Base-by-base conservation (phyloP, 2,329 filamentous ascomycete species). In the Colletotrichum cereale region DNA sequence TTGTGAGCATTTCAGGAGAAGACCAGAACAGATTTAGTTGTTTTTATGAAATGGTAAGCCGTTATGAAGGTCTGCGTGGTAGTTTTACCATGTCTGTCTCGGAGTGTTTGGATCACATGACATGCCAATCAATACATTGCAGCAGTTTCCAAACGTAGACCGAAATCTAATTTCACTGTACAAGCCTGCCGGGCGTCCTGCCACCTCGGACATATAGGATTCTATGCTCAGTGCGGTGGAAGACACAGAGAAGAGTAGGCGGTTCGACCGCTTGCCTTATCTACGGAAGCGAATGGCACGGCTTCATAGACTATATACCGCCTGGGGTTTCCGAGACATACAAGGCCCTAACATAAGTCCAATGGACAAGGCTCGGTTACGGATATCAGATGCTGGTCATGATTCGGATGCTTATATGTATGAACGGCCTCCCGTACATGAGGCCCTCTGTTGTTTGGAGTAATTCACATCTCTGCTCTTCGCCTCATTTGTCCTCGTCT, bases 401-500 rank as follows among this genome's bases (percentile, higher is more conserved):
- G 14, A 62, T 52, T 12, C 3, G 18, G 5, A 31, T 55, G 16
- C 56, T 42, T 29, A 31, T 29, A 53, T 29, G 16, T 38, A 63
- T 34, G 14, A 21, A 40, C 8, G 18, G 18, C 14, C 31, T 42
- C 38, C 18, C 18, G 16, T 21, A 21, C 36, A 34, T 7, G 34
- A 44, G 21, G 34, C 24, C 26, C 18, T 31, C 12, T 62, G 47
- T 63, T 29, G 14, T 31, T 48, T 14, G 36, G 42, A 48, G 72
- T 63, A 72, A 16, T 74, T 75, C 57, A 21, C 53, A 56, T 66
- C 48, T 38, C 62, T 36, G 62, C 66, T 56, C 72, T 71, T 24
- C 70, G 47, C 47, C 52, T 58, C 73, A 62, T 78, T 80, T 78
- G 42, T 80, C 78, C 7, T 79, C 76, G 26, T 75, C 75, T 8